Base-by-base conservation (phyloP, 306 rosid genomes). In the Boehmeria nivea region DNA sequence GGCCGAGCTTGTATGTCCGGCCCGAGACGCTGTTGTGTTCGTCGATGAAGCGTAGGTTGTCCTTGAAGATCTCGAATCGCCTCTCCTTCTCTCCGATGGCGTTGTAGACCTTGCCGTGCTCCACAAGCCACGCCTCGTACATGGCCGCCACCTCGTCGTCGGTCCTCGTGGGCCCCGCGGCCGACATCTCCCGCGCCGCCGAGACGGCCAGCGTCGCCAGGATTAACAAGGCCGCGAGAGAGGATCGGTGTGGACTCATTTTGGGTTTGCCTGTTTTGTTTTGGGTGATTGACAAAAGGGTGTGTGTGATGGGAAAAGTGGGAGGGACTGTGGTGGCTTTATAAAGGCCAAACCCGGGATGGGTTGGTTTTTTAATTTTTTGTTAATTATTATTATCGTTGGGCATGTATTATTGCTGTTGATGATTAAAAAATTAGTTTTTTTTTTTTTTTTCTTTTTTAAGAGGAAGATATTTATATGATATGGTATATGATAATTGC, bases 31-130 rank as follows among this genome's bases (percentile, higher is more conserved):
- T 91, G 12, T 83, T 91, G 12, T 77, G 89, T 6, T 77, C 73
- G 22, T 87, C 96, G 81, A 93, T 76, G 76, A 71, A 93, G 46
- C 60, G 54, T 12, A 93, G 88, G 38, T 93, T 93, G 33, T 88
- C 89, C 27, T 85, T 93, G 69, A 93, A 93, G 63, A 93, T 79
- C 74, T 85, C 68, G n/a, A 93, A 87, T 48, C 99, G 54, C 68
- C 53, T 63, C 1, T 93, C 86, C 67, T 71, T 78, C 84, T 83
- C 94, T 0, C 88, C 94, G 17, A 85, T 3, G 10, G 65, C 86
- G 81, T 87, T 85, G 68, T 73, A 71, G 21, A 40, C 20, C 72
- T 77, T 85, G 0, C 88, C 86, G 17, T 93, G 87, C 65, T 83
- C 51, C 16, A 48, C 73, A 3, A 85, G 61, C 99, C 99, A 93